Base-by-base conservation (phyloP, 768 basidiomycete genomes). In the Epithele typhae region DNA sequence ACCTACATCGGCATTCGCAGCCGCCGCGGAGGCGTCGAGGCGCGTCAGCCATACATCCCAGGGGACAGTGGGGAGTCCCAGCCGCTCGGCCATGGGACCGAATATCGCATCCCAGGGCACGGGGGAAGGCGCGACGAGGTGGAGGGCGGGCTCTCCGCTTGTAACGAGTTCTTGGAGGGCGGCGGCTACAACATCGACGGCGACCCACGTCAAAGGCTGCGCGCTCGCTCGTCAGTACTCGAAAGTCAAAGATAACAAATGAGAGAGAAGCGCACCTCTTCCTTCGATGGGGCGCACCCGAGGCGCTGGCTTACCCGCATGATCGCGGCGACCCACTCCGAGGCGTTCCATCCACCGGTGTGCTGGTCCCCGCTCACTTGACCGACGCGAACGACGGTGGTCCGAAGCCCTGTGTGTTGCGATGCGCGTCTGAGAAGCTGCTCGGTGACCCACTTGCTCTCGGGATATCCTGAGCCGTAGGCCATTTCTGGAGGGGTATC, bases 311-410 rank as follows among this genome's bases (percentile, higher is more conserved):
- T 56, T n/a, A 34, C 45, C 21, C 48, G 55, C 23, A 56, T 63
- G 5, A 77, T 58, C 30, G 67, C 64, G 17, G 76, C 76, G 23
- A 77, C 54, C 77, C 76, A 69, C 22, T 68, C 67, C 1, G 57
- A 52, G 23, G 59, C 57, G 30, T 58, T 57, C 67, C 66, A 68
- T 7, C 60, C 52, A 8, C 67, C 67, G 9, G 53, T 64, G 5
- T 22, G 24, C 8, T 49, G 34, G 14, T 61, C 52, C 5, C 67
- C 67, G 35, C 45, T 60, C 17, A 65, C 55, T 48, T 66, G 64
- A 6, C 64, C 64, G 10, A 72, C 62, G 15, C 65, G 60, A 33
- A 72, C 62, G 3, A 64, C 64, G 0, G 64, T 62, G 1, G 64
- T 60, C 3, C 54, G 46, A 3, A 72, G 58, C 1, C 66, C 65